A percentile compares a stretch with the other conserved stretches of the same genome.
Evolutionary conservation across 495 filamentous ascomycete species (phyloP).

Genomic region (Talaromyces stipitatus): DNA sequence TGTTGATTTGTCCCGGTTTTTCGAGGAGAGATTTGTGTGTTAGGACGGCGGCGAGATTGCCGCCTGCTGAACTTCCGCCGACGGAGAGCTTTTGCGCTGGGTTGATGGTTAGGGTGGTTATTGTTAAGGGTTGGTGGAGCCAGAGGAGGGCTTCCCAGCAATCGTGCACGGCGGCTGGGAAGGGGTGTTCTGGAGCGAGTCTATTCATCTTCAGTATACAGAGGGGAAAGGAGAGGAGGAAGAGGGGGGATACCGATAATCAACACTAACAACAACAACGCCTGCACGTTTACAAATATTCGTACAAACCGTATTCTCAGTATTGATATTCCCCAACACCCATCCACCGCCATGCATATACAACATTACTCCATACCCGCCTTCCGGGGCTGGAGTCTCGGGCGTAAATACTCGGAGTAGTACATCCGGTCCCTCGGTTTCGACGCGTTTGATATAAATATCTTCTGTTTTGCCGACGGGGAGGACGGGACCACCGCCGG

Average conservation of each 20-base stretch:
- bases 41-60: slow-evolving; percentile 48
- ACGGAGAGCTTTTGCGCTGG: slow-evolving; percentile 37
- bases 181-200: slow-evolving; percentile 49
- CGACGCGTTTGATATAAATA: slow-evolving; percentile 34
- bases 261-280: slow-evolving; percentile 47
- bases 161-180: slow-evolving; percentile 49
- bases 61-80: slow-evolving; percentile 49
- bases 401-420: slow-evolving; percentile 42
- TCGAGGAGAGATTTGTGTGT: slow-evolving; percentile 41
- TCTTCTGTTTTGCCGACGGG: slow-evolving; percentile 44
- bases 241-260: slow-evolving; percentile 39
- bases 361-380: slow-evolving; percentile 48
- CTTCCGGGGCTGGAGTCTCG: slow-evolving; percentile 26
- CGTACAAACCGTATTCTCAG: slow-evolving; percentile 50
- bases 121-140: slow-evolving; percentile 34
- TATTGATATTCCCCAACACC: slow-evolving; percentile 52
- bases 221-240: neutral
- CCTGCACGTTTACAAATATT: slow-evolving; percentile 42
- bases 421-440: slow-evolving; percentile 40
- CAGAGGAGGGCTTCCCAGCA: slow-evolving; percentile 51
- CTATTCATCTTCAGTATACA: slow-evolving; percentile 10
- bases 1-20: slow-evolving; percentile 25
- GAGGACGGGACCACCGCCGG: slow-evolving; percentile 43
- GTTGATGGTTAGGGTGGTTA: slow-evolving; percentile 32
- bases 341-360: slow-evolving; percentile 55